phyloP scores from a whole-genome alignment of 345 rosid species.

The Jatropha curcas region DNA sequence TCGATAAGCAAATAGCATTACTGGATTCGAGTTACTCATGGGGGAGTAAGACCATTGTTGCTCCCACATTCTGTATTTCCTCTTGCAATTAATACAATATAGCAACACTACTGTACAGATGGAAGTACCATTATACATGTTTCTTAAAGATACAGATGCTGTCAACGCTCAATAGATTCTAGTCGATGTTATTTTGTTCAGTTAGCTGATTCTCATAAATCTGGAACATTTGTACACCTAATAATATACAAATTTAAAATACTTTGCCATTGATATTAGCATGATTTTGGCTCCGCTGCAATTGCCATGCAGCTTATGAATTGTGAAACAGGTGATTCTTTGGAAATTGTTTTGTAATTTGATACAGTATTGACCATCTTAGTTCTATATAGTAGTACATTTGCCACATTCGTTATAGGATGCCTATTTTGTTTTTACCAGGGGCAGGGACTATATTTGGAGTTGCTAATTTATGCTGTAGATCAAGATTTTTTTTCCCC shows the following conservation, averaged over 20 bases:
- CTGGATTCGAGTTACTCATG: neutral
- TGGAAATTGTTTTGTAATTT: no score
- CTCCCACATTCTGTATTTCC: constrained; percentile 11
- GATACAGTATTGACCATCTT: no score
- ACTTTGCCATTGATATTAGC: neutral
- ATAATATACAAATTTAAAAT: neutral
- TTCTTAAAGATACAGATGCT: constrained; percentile 13
- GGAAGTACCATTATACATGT: constrained; percentile 12
- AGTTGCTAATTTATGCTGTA: no score
- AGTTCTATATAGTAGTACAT: no score
- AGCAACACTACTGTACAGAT: constrained; percentile 33
- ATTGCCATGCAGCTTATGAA: no score
- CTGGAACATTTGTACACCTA: neutral
- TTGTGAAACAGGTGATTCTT: no score
- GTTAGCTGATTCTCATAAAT: neutral
- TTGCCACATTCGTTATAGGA: no score
- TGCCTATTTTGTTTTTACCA: no score
- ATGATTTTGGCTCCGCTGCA: no score
- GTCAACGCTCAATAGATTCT: neutral
- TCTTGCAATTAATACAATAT: neutral
- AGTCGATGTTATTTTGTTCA: neutral
- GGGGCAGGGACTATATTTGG: no score
- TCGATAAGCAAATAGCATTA: constrained; percentile 3
- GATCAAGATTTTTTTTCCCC: no score
- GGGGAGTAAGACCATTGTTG: neutral